phyloP scores from a whole-genome alignment of 2,329 filamentous ascomycete genomes.

The Curvularia spicifera region DNA sequence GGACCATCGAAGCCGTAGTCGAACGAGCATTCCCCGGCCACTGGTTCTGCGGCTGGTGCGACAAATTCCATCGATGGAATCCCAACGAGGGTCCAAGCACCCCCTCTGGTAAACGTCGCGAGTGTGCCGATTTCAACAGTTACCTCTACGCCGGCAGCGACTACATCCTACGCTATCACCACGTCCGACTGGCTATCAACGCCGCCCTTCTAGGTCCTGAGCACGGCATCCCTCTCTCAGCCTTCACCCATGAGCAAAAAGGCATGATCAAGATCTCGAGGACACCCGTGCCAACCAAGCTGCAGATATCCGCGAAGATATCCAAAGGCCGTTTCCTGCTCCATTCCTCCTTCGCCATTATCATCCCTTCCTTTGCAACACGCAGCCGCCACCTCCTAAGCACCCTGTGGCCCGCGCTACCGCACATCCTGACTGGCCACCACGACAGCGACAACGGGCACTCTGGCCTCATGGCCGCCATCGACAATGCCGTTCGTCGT shows the following conservation, averaged over 20 bases:
- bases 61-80: constrained; percentile 37
- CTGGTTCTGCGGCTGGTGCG: constrained; percentile 47
- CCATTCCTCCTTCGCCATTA: constrained; percentile 26
- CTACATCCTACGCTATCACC: constrained; percentile 38
- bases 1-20: constrained; percentile 34
- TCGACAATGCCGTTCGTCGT: constrained; percentile 30
- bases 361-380: constrained; percentile 21
- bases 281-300: constrained; percentile 20
- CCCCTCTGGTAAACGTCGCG: constrained; percentile 11
- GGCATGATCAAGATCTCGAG: constrained; percentile 24
- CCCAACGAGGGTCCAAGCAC: constrained; percentile 18
- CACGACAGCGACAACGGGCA: constrained; percentile 34
- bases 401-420: constrained; percentile 30
- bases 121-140: constrained; percentile 38
- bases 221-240: constrained; percentile 33
- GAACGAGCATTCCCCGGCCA: constrained; percentile 43
- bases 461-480: constrained; percentile 25
- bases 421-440: constrained; percentile 37
- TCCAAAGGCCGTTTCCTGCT: constrained; percentile 25
- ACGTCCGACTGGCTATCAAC: constrained; percentile 39
- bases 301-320: constrained; percentile 26
- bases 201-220: constrained; percentile 23
- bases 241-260: constrained; percentile 21
- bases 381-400: constrained; percentile 17
- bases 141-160: constrained; percentile 25